Evolutionary conservation across 305 asterid genomes (phyloP), one percentile per base, ranked within the genome.

Genomic region (Ajuga reptans): DNA sequence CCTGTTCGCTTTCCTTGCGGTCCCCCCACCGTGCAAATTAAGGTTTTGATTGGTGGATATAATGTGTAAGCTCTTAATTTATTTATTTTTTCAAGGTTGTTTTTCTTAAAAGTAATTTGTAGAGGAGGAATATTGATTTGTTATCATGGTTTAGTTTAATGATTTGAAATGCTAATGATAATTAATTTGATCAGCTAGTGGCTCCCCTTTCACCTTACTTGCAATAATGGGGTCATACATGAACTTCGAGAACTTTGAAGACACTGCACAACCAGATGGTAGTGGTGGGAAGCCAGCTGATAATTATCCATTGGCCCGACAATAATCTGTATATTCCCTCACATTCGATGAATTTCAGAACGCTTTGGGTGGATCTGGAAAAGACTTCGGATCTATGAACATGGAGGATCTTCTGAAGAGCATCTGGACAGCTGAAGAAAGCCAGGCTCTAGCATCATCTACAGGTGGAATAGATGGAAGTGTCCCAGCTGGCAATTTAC

Each of bases 321-420:
- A 94, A 74, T 78, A 96, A 54, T 94, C 99, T 0, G 63, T 94
- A 66, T 94, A 79, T 74, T 86, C 96, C 14, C 75, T 94, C 75
- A 94, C 99, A 0, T 89, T 94, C 65, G 99, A 92, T 70, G 97
- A 94, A 86, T 86, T 93, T 73, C 99, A 93, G 81, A 86, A 54
- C 60, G 76, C 96, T 4, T 65, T 84, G 82, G 87, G 96, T 71
- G 96, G 87, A 49, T 62, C 83, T n/a, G 94, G 96, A 29, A 89
- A 83, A 84, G 96, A 91, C 42, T 87, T 89, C 21, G 99, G 97
- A 39, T 90, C 97, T 4, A 84, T 92, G 90, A 92, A 92, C 72
- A 91, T 94, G 96, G 99, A 94, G 81, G 99, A 94, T n/a, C 89
- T 94, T 3, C 42, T 94, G 34, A 94, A 91, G 84, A 94, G 82